phyloP scores from a whole-genome alignment of 2,329 filamentous ascomycete species.

The Venturia carpophila region DNA sequence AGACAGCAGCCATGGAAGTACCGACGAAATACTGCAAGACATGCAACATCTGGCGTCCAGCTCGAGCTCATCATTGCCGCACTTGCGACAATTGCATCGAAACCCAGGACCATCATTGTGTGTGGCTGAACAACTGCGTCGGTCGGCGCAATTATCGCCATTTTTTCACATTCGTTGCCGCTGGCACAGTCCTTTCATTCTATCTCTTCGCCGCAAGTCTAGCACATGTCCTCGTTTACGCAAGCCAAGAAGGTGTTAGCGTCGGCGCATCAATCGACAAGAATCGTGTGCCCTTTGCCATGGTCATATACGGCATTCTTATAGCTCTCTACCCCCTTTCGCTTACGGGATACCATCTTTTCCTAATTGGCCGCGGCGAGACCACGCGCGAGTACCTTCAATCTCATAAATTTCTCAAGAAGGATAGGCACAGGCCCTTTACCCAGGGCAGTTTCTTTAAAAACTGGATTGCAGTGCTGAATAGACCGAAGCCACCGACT shows the following conservation, averaged over 20 bases:
- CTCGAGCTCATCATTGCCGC: constrained; percentile 90
- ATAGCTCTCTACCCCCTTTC: constrained; percentile 73
- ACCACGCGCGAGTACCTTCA: constrained; percentile 95
- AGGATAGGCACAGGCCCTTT: constrained; percentile 85
- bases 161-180: constrained; percentile 86
- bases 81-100: constrained; percentile 96
- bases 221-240: constrained; percentile 72
- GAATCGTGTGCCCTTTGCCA: constrained; percentile 75
- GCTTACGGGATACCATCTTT: constrained; percentile 81
- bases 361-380: constrained; percentile 82
- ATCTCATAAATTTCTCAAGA: constrained; percentile 88
- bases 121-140: constrained; percentile 98
- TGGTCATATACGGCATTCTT: constrained; percentile 75
- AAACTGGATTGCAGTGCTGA: constrained; percentile 77
- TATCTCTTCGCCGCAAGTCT: constrained; percentile 71
- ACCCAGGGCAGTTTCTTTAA: constrained; percentile 65
- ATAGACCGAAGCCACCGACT: constrained; percentile 74
- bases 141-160: constrained; percentile 96
- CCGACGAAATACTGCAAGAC: constrained; percentile 97
- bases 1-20: constrained; percentile 87
- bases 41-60: constrained; percentile 94
- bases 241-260: constrained; percentile 50
- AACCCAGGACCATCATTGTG: constrained; percentile 95
- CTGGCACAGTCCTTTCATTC: constrained; percentile 65
- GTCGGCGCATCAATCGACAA: constrained; percentile 62